A percentile compares a stretch with the other conserved stretches of the same genome.
Conservation (phyloP, 2,329 filamentous ascomycete species). For the Cladosporium sphaerospermum region DNA sequence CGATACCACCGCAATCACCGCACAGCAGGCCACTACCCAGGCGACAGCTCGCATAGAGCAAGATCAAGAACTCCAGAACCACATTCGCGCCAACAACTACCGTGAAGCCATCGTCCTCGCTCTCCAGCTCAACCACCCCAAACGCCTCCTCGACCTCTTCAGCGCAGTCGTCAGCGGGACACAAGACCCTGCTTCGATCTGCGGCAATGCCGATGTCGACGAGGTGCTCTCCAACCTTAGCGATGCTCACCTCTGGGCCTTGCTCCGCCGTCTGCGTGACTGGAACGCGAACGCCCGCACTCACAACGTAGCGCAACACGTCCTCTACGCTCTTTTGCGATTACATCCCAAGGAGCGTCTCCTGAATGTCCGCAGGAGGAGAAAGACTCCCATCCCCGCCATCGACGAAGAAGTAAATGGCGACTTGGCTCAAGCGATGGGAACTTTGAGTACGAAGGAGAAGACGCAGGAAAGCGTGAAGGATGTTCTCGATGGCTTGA, state of each 20-base stretch:
- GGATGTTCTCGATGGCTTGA: constrained; percentile 80
- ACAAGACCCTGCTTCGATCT: constrained; percentile 59
- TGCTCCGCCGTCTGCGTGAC: constrained; percentile 78
- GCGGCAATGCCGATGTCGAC: constrained; percentile 65
- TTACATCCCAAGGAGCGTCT: constrained; percentile 76
- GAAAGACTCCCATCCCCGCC: constrained; percentile 19
- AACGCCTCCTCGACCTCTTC: constrained; percentile 76
- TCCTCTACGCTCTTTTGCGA: constrained; percentile 72
- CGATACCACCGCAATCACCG: constrained; percentile 79
- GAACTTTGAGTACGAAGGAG: constrained; percentile 26
- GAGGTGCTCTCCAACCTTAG: constrained; percentile 72
- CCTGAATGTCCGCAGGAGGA: constrained; percentile 40
- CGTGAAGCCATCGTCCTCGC: constrained; percentile 89
- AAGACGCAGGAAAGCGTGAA: constrained; percentile 56
- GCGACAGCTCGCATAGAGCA: constrained; percentile 80
- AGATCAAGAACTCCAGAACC: constrained; percentile 89
- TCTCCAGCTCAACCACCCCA: constrained; percentile 89
- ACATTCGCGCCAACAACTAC: constrained; percentile 81
- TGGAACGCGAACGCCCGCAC: constrained; percentile 97
- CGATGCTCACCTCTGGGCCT: constrained; percentile 76
- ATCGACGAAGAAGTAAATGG: constrained; percentile 20
- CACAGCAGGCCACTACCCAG: constrained; percentile 65
- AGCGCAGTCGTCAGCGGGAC: constrained; percentile 65
- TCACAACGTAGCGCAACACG: constrained; percentile 74
- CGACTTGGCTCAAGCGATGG: constrained; percentile 26